Conservation (phyloP, 352 stramenopile species). For the Phytopythium delawarense region DNA sequence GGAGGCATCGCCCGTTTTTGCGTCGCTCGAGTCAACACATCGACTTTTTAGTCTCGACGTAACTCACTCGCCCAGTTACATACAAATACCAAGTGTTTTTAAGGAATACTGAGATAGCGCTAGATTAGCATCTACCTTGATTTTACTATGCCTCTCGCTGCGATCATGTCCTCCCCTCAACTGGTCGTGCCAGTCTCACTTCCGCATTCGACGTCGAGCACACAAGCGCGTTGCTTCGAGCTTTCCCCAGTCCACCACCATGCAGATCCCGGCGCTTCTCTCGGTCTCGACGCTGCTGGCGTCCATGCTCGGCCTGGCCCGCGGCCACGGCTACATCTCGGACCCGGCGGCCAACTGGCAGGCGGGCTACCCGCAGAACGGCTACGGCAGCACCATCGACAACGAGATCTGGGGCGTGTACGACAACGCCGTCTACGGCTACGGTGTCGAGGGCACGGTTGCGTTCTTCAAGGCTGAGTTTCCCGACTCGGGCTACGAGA, state of each 20-base stretch:
- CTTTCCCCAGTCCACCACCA: background rate
- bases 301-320: constrained; percentile 5
- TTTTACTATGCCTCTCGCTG: no score
- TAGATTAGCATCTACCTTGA: constrained; percentile 6
- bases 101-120: no score
- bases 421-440: constrained; percentile 39
- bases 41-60: no score
- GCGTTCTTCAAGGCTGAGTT: constrained; percentile 33
- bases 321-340: constrained; percentile 24
- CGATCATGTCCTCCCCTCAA: no score
- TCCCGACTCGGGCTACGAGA: constrained; percentile 28
- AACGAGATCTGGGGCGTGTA: constrained; percentile 25
- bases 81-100: no score
- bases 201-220: background rate
- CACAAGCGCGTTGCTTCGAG: background rate
- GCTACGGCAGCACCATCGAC: constrained; percentile 39
- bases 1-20: no score
- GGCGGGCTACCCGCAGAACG: constrained; percentile 36
- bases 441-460: constrained; percentile 28
- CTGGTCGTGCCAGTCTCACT: background rate
- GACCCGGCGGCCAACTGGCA: constrained; percentile 20
- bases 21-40: no score
- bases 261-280: constrained; percentile 7
- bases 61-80: no score
- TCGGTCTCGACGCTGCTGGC: constrained; percentile 9